phyloP scores from a whole-genome alignment of 2,329 filamentous ascomycete genomes.

The Fusarium sp. region DNA sequence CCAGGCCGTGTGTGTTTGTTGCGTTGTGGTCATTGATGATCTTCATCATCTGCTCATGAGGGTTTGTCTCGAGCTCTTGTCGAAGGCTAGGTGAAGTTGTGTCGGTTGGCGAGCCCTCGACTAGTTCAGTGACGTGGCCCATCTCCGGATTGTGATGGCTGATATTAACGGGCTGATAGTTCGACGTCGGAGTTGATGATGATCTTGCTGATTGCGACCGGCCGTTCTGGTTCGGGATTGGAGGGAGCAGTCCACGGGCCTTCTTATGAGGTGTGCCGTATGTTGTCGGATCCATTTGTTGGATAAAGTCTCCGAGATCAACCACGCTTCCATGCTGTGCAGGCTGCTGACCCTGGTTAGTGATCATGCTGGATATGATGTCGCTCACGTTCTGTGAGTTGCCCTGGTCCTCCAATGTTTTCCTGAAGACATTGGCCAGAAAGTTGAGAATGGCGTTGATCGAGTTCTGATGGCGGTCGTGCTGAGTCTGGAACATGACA shows the following conservation, averaged over 20 bases:
- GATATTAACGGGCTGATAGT: conserved; percentile 39
- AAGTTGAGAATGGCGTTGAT: conserved; percentile 99
- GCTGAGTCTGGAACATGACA: conserved; percentile 87
- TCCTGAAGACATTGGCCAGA: conserved; percentile 94
- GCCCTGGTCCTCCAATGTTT: conserved; percentile 88
- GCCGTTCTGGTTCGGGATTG: conserved; percentile 59
- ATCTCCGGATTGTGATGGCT: conserved; percentile 56
- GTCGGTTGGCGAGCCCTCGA: conserved; percentile 64
- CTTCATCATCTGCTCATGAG: conserved; percentile 73
- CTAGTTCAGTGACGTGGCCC: conserved; percentile 71
- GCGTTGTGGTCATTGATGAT: conserved; percentile 75
- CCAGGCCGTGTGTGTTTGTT: conserved; percentile 59
- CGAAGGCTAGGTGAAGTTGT: conserved; percentile 62
- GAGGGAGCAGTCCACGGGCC: conserved; percentile 65
- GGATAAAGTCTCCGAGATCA: conserved; percentile 70
- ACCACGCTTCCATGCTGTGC: conserved; percentile 69
- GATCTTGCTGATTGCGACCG: conserved; percentile 44
- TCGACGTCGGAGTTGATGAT: conserved; percentile 23
- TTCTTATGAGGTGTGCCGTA: conserved; percentile 62
- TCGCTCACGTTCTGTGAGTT: conserved; percentile 83
- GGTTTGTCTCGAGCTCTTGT: conserved; percentile 68
- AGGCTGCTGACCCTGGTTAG: conserved; percentile 61
- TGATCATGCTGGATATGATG: conserved; percentile 82
- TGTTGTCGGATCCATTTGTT: conserved; percentile 56
- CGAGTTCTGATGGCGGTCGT: conserved; percentile 97